Evolutionary conservation across 2,329 filamentous ascomycete species (phyloP).

Genomic region (Aspergillus texensis): DNA sequence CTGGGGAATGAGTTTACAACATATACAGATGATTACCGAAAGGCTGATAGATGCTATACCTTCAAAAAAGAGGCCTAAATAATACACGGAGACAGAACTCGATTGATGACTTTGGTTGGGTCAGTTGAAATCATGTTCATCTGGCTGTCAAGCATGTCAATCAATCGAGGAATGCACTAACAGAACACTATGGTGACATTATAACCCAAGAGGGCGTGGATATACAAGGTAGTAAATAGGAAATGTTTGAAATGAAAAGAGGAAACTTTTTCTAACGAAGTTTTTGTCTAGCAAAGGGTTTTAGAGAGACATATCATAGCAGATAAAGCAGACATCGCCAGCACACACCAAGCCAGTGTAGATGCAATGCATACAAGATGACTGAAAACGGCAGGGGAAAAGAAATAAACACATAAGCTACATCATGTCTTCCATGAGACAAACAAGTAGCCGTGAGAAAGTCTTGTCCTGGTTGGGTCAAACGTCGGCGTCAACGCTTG

Average conservation of each 20-base stretch:
- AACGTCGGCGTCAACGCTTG: background rate
- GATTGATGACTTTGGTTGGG: background rate
- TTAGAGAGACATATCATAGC: conserved; percentile 8
- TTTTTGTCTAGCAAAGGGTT: conserved; percentile 28
- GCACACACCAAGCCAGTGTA: conserved; percentile 33
- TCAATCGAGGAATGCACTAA: background rate
- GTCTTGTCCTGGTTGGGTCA: conserved; percentile 2
- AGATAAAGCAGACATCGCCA: conserved; percentile 17
- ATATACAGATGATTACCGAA: background rate
- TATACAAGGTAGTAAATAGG: conserved; percentile 4
- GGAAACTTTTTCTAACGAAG: conserved; percentile 29
- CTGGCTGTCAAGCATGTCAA: background rate
- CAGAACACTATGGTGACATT: background rate
- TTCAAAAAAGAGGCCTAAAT: background rate
- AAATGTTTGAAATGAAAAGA: conserved; percentile 11
- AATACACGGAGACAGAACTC: background rate
- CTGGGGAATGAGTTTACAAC: background rate
- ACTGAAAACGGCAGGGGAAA: conserved; percentile 15
- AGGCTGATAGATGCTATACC: too few relatives aligned
- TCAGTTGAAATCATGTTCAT: too few relatives aligned
- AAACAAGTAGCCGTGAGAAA: conserved; percentile 12
- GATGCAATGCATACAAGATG: conserved; percentile 22
- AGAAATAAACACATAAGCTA: conserved; percentile 15
- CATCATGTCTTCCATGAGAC: conserved; percentile 17
- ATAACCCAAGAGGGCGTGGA: background rate